A percentile compares a stretch with the other conserved stretches of the same genome.
Conservation (phyloP, 805 yeast species). For the Candida fluviatilis region DNA sequence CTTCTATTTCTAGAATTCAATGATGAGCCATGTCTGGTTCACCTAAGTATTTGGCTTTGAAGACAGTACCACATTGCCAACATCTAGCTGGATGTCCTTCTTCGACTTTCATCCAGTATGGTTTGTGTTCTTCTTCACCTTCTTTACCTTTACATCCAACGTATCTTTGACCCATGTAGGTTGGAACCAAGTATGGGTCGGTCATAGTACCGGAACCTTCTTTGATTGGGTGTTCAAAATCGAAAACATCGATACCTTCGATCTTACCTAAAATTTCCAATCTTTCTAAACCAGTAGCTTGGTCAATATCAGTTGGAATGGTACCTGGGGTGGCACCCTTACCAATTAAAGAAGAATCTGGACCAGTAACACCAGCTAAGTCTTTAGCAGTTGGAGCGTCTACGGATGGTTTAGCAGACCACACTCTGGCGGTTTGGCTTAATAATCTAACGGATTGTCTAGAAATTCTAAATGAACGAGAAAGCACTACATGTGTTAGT, state of each 20-base stretch:
- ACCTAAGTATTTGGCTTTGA: constrained; percentile 84
- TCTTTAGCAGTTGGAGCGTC: constrained; percentile 45
- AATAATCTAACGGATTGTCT: constrained; percentile 29
- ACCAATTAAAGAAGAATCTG: constrained; percentile 72
- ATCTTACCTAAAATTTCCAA: constrained; percentile 88
- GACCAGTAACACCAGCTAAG: constrained; percentile 76
- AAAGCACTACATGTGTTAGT: constrained; percentile 23
- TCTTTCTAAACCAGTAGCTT: constrained; percentile 98
- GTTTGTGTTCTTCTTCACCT: constrained; percentile 87
- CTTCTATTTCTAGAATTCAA: constrained; percentile 8
- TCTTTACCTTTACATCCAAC: constrained; percentile 93
- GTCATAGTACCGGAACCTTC: constrained; percentile 87
- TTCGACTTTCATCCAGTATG: constrained; percentile 90
- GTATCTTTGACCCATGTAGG: constrained; percentile 89
- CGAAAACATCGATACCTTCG: constrained; percentile 94
- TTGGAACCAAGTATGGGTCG: constrained; percentile 86
- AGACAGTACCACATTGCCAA: constrained; percentile 98
- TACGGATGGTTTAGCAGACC: constrained; percentile 15
- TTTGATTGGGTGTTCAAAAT: constrained; percentile 80
- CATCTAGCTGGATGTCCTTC: constrained; percentile 84
- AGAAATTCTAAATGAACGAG: constrained; percentile 37
- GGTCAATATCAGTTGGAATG: constrained; percentile 91
- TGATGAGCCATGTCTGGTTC: constrained; percentile 64
- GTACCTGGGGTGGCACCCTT: constrained; percentile 83
- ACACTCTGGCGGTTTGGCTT: constrained; percentile 26